These are phyloP conservation scores for Heliophila coronopifolia DNA, from an alignment of 441 rosid species.

Conservation along the genomic window DNA sequence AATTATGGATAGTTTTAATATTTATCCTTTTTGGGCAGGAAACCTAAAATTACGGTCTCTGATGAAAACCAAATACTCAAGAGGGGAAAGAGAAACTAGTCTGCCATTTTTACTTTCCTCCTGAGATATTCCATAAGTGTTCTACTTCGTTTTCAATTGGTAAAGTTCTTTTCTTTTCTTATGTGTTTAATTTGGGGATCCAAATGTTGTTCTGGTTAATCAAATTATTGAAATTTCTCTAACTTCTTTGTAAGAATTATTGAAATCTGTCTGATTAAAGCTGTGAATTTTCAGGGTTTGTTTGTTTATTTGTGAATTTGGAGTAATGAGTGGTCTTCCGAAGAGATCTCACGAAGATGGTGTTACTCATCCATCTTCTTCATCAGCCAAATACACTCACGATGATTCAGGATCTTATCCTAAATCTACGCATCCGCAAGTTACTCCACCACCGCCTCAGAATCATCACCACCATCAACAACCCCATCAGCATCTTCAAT, in stretches of 20 bases:
- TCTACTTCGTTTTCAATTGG: constrained; percentile 22
- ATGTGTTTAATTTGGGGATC: constrained; percentile 25
- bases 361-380: constrained; percentile 55
- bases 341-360: constrained; percentile 86
- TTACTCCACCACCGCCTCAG: too few relatives aligned
- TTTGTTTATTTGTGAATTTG: not conserved
- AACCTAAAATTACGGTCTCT: too few relatives aligned
- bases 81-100: constrained; percentile 2
- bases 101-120: constrained; percentile 9
- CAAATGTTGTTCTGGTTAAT: constrained; percentile 8
- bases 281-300: not conserved
- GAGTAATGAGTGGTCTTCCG: constrained; percentile 76
- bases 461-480: constrained; percentile 32
- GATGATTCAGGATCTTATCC: constrained; percentile 63
- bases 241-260: constrained; percentile 10
- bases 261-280: constrained; percentile 2
- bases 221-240: not conserved
- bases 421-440: constrained; percentile 47
- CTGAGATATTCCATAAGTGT: not conserved
- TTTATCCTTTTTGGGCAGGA: too few relatives aligned
- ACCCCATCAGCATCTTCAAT: constrained; percentile 20
- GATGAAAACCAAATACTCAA: not conserved
- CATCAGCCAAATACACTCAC: constrained; percentile 59
- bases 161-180: not conserved
- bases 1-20: too few relatives aligned